These are phyloP conservation scores for Chaetomidium leptoderma DNA, from an alignment of 495 filamentous ascomycete species.

Conservation along the genomic window DNA sequence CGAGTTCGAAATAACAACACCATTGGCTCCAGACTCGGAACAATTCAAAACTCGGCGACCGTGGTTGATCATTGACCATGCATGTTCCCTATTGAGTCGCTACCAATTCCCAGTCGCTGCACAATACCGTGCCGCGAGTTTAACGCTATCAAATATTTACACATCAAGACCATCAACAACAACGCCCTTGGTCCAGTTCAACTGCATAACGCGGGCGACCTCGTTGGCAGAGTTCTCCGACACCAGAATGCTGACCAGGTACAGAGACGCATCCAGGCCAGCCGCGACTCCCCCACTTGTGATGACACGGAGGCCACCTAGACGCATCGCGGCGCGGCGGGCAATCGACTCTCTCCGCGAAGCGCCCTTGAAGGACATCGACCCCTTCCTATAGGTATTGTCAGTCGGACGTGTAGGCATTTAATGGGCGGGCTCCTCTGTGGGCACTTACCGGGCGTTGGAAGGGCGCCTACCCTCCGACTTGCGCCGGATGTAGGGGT, in stretches of 20 bases:
- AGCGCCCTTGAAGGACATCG: constrained; percentile 63
- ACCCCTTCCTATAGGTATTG: constrained; percentile 52
- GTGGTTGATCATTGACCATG: background rate
- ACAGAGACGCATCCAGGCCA: constrained; percentile 73
- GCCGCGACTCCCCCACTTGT: constrained; percentile 71
- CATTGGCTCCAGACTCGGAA: no score
- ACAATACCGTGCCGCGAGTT: constrained; percentile 10
- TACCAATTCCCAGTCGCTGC: background rate
- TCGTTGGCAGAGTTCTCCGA: constrained; percentile 62
- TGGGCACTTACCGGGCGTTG: constrained; percentile 50
- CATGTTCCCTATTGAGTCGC: background rate
- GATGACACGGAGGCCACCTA: constrained; percentile 68
- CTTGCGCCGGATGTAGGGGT: constrained; percentile 68
- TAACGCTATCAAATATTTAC: constrained; percentile 39
- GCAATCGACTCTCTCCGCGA: constrained; percentile 64
- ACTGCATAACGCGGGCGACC: constrained; percentile 64
- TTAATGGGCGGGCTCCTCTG: no score
- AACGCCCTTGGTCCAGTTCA: constrained; percentile 65
- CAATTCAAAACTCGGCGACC: background rate
- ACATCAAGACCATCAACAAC: constrained; percentile 71
- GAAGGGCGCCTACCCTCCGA: constrained; percentile 57
- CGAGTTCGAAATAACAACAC: background rate
- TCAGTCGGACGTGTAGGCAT: constrained; percentile 6
- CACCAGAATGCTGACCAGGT: constrained; percentile 71
- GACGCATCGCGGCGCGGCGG: constrained; percentile 58